phyloP scores from a whole-genome alignment of 2,329 filamentous ascomycete genomes.

The Aspergillus ruber region DNA sequence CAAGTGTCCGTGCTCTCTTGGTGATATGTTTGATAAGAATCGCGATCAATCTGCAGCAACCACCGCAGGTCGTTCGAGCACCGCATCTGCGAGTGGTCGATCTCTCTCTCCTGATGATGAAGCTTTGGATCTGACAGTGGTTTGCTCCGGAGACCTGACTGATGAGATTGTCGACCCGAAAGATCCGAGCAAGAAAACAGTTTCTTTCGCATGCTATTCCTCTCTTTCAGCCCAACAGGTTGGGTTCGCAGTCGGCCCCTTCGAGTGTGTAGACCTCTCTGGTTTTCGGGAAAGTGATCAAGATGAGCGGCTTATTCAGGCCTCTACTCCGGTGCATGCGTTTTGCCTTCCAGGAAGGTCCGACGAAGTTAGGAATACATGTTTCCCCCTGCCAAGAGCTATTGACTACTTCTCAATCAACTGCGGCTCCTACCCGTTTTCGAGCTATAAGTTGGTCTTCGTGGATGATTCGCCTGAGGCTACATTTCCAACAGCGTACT shows the following conservation, averaged over 20 bases:
- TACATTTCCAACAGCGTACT: slow-evolving; percentile 68
- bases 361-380: slow-evolving; percentile 80
- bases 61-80: slow-evolving; percentile 16
- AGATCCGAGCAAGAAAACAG: slow-evolving; percentile 77
- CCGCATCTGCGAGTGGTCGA: slow-evolving; percentile 22
- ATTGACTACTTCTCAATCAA: slow-evolving; percentile 87
- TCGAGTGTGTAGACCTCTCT: slow-evolving; percentile 84
- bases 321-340: slow-evolving; percentile 80
- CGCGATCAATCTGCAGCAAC: slow-evolving; percentile 15
- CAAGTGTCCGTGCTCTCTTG: slow-evolving; percentile 76
- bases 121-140: slow-evolving; percentile 76
- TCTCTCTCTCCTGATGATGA: slow-evolving; percentile 69
- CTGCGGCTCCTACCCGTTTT: slow-evolving; percentile 85
- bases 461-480: slow-evolving; percentile 80
- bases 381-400: slow-evolving; percentile 72
- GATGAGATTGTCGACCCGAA: slow-evolving; percentile 73
- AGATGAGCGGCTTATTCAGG: slow-evolving; percentile 81
- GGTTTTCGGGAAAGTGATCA: slow-evolving; percentile 86
- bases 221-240: slow-evolving; percentile 81
- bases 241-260: slow-evolving; percentile 88
- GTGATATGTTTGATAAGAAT: slow-evolving; percentile 56
- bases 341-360: slow-evolving; percentile 82
- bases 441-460: slow-evolving; percentile 88
- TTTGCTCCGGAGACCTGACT: slow-evolving; percentile 83
- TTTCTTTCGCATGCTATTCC: slow-evolving; percentile 71